phyloP scores from a whole-genome alignment of 1,284 basidiomycete species.

The Peniophora sp. region DNA sequence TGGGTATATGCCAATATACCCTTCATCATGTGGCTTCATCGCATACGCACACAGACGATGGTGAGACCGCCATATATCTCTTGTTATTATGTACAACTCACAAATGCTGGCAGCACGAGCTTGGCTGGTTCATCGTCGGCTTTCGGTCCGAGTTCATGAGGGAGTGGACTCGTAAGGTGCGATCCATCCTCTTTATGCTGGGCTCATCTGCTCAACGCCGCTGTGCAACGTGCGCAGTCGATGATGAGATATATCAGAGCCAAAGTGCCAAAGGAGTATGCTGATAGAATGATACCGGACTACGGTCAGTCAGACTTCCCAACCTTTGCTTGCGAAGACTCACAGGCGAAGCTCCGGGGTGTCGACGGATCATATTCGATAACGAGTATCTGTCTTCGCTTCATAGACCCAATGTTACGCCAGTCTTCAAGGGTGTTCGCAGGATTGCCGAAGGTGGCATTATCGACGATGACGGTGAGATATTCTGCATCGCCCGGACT shows the following conservation, averaged over 20 bases:
- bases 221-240: conserved; percentile 11
- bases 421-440: conserved; percentile 30
- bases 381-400: conserved; percentile 31
- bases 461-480: conserved; percentile 24
- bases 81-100: too few species aligned
- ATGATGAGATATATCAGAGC: conserved; percentile 24
- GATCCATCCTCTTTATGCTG: too few species aligned
- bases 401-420: conserved; percentile 31
- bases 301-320: conserved; percentile 26
- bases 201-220: too few species aligned
- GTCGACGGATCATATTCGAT: conserved; percentile 30
- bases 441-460: conserved; percentile 29
- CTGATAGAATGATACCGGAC: conserved; percentile 29
- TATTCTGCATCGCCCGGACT: too few species aligned
- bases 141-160: too few species aligned
- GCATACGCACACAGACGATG: too few species aligned
- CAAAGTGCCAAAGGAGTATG: conserved; percentile 31
- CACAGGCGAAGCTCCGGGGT: conserved; percentile 23
- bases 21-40: too few species aligned
- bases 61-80: too few species aligned
- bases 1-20: conserved; percentile 16
- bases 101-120: too few species aligned
- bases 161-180: too few species aligned
- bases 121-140: too few species aligned
- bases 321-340: neutral